Evolutionary conservation across 2,329 filamentous ascomycete species (phyloP), one percentile per base, ranked within the genome.

Genomic region (Didymella pinodella): DNA sequence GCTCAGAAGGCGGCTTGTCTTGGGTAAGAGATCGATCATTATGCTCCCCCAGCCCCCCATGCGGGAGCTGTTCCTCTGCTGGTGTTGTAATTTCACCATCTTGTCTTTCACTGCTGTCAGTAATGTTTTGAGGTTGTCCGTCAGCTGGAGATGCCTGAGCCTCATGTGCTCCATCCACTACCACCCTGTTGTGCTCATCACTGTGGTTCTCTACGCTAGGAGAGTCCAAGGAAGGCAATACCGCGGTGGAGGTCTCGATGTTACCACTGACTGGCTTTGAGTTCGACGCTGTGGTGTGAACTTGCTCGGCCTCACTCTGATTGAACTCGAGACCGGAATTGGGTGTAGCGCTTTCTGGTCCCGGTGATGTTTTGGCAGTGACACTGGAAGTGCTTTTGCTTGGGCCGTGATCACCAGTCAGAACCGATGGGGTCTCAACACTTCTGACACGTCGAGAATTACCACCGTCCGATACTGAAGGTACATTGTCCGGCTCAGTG

Each of bases 191-290:
- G 16, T 28, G 55, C 20, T 47, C 7, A 12, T 57, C 60, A 4
- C 2, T 5, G n/a, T 44, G 14, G 12, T 62, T 50, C 4, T 52
- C 59, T 22, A 53, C 50, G 8, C 25, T 43, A n/a, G 53, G 54
- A 16, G 49, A 50, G 6, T 51, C 38, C 20, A 49, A 36, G 22
- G 60, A 56, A 8, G 61, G 48, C 26, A 54, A 44, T 26, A 55
- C 51, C 10, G 45, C 48, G 40, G 61, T 65, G 6, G 63, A 52
- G 11, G 63, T 59, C 1, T 59, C 52, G 18, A 62, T 48, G 8
- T 54, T 32, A 11, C 56, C 55, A 7, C 49, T 38, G 3, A 14
- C 11, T 11, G 43, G 44, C 10, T 59, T 40, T 34, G 18, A 16
- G 26, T 25, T 5, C 1, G 25, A 11, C 12, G 18, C 12, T 0